These are phyloP conservation scores for Apiotrichum montevideense DNA, from an alignment of 1,284 basidiomycete species.

Conservation along the genomic window DNA sequence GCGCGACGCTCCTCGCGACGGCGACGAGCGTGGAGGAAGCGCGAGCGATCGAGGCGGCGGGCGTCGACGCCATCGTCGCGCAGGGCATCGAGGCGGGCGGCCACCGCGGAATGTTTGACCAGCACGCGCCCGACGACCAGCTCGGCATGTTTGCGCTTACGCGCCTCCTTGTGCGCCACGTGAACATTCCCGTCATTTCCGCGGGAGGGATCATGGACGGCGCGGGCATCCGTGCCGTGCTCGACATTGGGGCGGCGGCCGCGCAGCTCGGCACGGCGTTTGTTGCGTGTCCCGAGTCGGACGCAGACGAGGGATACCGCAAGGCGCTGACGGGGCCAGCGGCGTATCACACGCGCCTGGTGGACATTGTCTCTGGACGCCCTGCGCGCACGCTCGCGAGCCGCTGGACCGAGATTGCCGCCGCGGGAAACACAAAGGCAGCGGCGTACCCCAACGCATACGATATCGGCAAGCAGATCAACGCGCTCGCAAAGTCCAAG, in stretches of 20 bases:
- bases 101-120: slow-evolving; percentile 38
- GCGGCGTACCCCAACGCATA: slow-evolving; percentile 37
- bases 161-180: slow-evolving; percentile 13
- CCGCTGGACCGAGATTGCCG: slow-evolving; percentile 20
- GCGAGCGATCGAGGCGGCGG: slow-evolving; percentile 17
- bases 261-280: slow-evolving; percentile 41
- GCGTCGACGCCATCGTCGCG: slow-evolving; percentile 33
- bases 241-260: slow-evolving; percentile 27
- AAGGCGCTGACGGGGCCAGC: slow-evolving; percentile 13
- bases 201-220: slow-evolving; percentile 39
- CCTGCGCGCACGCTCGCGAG: slow-evolving; percentile 28
- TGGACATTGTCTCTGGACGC: slow-evolving; percentile 28
- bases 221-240: slow-evolving; percentile 14
- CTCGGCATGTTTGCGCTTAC: slow-evolving; percentile 24
- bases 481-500: slow-evolving; percentile 27
- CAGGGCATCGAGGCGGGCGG: slow-evolving; percentile 41
- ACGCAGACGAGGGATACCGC: slow-evolving; percentile 25
- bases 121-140: slow-evolving; percentile 20
- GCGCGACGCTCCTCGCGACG: slow-evolving; percentile 23
- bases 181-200: slow-evolving; percentile 29
- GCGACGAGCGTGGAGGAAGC: slow-evolving; percentile 33
- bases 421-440: background rate
- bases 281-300: slow-evolving; percentile 26
- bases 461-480: slow-evolving; percentile 31
- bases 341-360: slow-evolving; percentile 23